Evolutionary conservation across 768 basidiomycete genomes (phyloP).

Genomic region (Psilocybe sp.): DNA sequence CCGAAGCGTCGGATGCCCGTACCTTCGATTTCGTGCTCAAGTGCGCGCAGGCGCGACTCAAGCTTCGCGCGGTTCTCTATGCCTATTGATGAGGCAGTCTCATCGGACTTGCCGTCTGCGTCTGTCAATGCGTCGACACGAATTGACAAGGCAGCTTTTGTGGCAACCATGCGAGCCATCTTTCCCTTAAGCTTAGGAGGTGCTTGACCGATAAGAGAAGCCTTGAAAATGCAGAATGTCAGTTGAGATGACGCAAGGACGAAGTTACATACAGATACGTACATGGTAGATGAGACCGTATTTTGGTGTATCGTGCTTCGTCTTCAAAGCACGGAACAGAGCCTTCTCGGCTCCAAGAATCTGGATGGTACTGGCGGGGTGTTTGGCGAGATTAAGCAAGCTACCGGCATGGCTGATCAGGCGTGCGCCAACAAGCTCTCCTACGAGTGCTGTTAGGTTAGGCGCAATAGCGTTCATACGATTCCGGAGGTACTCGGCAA

Average conservation of each 20-base stretch:
- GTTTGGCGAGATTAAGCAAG: constrained; percentile 92
- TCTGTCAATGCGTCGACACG: constrained; percentile 97
- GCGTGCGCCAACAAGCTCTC: constrained; percentile 90
- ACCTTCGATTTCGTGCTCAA: constrained; percentile 81
- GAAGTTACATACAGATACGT: constrained; percentile 21
- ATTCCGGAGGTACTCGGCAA: constrained; percentile 95
- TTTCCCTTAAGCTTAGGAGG: constrained; percentile 98
- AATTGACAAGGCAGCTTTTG: constrained; percentile 95
- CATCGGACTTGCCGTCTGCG: constrained; percentile 84
- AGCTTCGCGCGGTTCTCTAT: constrained; percentile 93
- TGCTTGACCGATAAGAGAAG: constrained; percentile 94
- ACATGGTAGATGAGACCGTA: constrained; percentile 99
- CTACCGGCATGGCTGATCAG: constrained; percentile 96
- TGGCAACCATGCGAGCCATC: constrained; percentile 99
- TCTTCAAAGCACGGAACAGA: constrained; percentile 95
- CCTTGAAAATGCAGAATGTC: constrained; percentile 39
- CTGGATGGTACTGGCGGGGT: constrained; percentile 97
- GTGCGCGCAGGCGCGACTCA: constrained; percentile 85
- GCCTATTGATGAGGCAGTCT: constrained; percentile 81
- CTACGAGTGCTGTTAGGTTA: constrained; percentile 89
- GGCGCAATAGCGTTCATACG: constrained; percentile 98
- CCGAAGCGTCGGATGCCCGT: constrained; percentile 67
- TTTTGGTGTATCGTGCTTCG: constrained; percentile 98
- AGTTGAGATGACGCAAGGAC: background rate
- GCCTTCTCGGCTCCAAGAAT: constrained; percentile 99